Percentiles rank a stretch among this genome's conserved stretches.
These are phyloP conservation scores for Epichloe hybrida DNA, from an alignment of 2,329 filamentous ascomycete genomes.

Conservation along the genomic window DNA sequence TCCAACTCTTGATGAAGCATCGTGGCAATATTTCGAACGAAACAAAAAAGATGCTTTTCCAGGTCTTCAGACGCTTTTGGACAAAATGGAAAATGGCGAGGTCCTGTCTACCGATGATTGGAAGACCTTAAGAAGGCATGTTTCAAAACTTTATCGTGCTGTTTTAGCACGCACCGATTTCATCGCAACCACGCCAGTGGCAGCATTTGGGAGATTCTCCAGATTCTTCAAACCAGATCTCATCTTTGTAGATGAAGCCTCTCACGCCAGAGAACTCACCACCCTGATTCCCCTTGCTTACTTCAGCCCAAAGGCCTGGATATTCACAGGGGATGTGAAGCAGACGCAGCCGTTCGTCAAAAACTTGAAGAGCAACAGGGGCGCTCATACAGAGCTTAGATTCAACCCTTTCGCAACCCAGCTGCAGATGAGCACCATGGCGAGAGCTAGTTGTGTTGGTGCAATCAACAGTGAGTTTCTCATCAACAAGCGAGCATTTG, in stretches of 20 bases:
- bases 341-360: conserved; percentile 31
- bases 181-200: conserved; percentile 32
- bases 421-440: conserved; percentile 24
- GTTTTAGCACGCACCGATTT: conserved; percentile 28
- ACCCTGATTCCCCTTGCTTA: conserved; percentile 30
- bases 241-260: conserved; percentile 66
- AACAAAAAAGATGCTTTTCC: conserved; percentile 19
- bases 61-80: conserved; percentile 24
- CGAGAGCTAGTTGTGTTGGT: conserved; percentile 19
- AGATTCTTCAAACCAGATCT: conserved; percentile 63
- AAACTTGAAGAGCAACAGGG: conserved; percentile 10
- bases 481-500: conserved; percentile 25
- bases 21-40: conserved; percentile 26
- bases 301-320: conserved; percentile 28
- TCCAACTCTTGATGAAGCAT: conserved; percentile 28
- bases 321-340: conserved; percentile 32
- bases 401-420: conserved; percentile 21
- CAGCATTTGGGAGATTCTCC: conserved; percentile 23
- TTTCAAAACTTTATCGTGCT: conserved; percentile 24
- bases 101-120: conserved; percentile 13
- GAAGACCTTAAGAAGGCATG: conserved; percentile 17
- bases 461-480: conserved; percentile 21
- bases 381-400: conserved; percentile 8
- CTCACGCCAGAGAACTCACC: conserved; percentile 31
- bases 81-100: conserved; percentile 15